Base-by-base conservation (phyloP, 2,329 filamentous ascomycete species). In the Ascochyta koolunga region DNA sequence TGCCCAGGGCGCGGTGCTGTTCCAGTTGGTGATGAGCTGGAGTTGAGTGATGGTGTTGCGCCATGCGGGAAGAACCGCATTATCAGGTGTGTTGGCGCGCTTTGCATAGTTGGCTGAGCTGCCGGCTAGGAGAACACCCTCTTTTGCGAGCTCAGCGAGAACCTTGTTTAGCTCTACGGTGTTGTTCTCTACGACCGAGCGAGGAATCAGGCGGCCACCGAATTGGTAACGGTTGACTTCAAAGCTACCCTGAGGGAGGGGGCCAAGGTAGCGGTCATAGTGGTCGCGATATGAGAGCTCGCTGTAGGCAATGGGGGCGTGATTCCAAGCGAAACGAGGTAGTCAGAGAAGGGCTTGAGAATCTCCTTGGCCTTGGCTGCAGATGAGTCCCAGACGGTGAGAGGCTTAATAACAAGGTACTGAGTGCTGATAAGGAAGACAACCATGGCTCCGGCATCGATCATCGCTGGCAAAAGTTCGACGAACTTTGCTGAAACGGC, bases 61-160 rank as follows among this genome's bases (percentile, higher is more conserved):
- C 66, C 66, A 69, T 16, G 62, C 61, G 16, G 66, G 66, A 15
- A 67, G 45, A 10, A 68, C 65, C 25, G 57, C 48, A 35, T 69
- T 68, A 27, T 61, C 56, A 11, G 60, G 49, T 4, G 50, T 38
- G 43, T 41, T 47, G 9, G 54, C 35, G 15, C 49, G 56, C 41
- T 62, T 62, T 10, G 53, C 36, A 50, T 59, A 64, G 43, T 64
- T 60, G 22, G 55, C 58, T 3, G 57, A 56, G 40, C 51, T 59
- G 22, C 58, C 60, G 15, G 60, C 54, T 36, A 65, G 54, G 18
- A 66, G 42, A 21, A 64, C 59, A 5, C 59, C 64, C 19, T 49
- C 43, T 6, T 56, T 48, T 13, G 44, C 39, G 37, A 65, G 57
- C 22, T 62, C 55, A 19, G 45, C 32, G 27, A 58, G 58, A 3